These are phyloP conservation scores for Fusarium neocosmosporiellum DNA, from an alignment of 2,329 filamentous ascomycete genomes.

Conservation along the genomic window DNA sequence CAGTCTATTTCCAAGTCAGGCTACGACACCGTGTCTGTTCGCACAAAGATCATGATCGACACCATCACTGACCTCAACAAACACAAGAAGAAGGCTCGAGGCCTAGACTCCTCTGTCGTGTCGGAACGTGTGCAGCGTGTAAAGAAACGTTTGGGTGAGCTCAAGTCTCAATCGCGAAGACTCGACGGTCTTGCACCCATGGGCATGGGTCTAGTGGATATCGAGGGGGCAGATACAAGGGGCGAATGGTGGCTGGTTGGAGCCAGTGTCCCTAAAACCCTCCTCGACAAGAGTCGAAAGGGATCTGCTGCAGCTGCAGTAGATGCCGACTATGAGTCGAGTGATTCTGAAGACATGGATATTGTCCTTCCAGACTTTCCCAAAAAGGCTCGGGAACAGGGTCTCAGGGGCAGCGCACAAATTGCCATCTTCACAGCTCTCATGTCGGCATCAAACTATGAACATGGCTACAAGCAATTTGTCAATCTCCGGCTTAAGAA, in stretches of 20 bases:
- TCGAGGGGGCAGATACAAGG: conserved; percentile 83
- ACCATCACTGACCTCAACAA: conserved; percentile 95
- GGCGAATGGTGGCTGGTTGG: conserved; percentile 99
- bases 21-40: conserved; percentile 79
- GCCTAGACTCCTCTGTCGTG: conserved; percentile 75
- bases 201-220: conserved; percentile 82
- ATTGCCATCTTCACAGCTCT: conserved; percentile 94
- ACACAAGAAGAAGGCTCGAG: conserved; percentile 84
- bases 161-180: conserved; percentile 69
- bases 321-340: conserved; percentile 42
- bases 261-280: conserved; percentile 79
- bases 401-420: conserved; percentile 88
- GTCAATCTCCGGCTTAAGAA: conserved; percentile 87
- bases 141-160: conserved; percentile 85
- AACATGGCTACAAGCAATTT: conserved; percentile 84
- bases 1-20: conserved; percentile 75
- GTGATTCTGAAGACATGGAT: conserved; percentile 60
- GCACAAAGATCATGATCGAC: conserved; percentile 98
- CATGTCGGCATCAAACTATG: conserved; percentile 84
- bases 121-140: conserved; percentile 88
- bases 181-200: conserved; percentile 84
- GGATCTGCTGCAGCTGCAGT: conserved; percentile 48
- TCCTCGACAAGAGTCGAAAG: conserved; percentile 31
- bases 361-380: conserved; percentile 72
- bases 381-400: conserved; percentile 80